These are phyloP conservation scores for Schizophyllum commune DNA, from an alignment of 1,284 basidiomycete genomes.

Conservation along the genomic window DNA sequence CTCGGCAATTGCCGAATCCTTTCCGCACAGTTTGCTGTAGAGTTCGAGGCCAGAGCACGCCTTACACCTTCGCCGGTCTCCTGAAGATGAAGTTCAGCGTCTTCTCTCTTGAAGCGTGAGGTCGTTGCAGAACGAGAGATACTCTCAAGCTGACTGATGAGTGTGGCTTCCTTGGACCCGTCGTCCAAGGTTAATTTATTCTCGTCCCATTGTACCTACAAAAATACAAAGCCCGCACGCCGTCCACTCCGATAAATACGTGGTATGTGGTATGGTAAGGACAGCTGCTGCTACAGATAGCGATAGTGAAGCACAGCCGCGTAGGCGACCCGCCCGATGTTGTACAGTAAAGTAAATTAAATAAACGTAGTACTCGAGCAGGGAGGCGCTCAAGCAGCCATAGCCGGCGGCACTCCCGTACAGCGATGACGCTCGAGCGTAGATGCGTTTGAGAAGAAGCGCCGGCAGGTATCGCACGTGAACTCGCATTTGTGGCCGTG, in stretches of 20 bases:
- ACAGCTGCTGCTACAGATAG: background rate
- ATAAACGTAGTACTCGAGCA: background rate
- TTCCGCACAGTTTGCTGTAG: too few relatives aligned
- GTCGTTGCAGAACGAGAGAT: too few relatives aligned
- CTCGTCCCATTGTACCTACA: background rate
- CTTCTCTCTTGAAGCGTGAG: too few relatives aligned
- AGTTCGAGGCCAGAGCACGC: too few relatives aligned
- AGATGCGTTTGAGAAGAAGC: conserved; percentile 31
- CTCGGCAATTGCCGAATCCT: too few relatives aligned
- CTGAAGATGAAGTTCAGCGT: too few relatives aligned
- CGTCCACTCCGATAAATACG: background rate
- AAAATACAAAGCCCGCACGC: background rate
- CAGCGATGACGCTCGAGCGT: background rate
- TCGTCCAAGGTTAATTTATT: background rate
- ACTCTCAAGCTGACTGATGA: background rate
- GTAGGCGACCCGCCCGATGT: background rate
- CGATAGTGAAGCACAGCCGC: background rate
- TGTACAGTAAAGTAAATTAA: background rate
- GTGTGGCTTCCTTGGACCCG: background rate
- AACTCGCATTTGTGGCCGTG: conserved; percentile 35
- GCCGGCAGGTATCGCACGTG: conserved; percentile 35
- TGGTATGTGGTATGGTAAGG: background rate
- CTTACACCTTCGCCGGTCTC: too few relatives aligned
- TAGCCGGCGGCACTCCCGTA: background rate
- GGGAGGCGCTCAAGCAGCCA: background rate